A percentile compares a stretch with the other conserved stretches of the same genome.
These are phyloP conservation scores for Ailanthus altissimus DNA, from an alignment of 345 rosid species.

Conservation along the genomic window DNA sequence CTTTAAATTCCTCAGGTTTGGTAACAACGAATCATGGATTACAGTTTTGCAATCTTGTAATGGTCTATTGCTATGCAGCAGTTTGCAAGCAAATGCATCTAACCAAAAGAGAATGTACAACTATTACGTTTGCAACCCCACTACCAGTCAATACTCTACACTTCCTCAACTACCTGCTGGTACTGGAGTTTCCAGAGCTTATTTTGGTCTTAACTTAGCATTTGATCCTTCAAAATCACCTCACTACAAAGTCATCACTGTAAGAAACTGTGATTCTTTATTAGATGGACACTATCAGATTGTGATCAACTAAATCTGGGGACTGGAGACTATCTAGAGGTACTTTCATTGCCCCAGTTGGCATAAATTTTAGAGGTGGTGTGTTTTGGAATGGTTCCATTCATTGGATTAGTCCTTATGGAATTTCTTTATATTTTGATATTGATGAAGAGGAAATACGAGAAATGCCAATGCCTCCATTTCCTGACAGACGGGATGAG, in stretches of 20 bases:
- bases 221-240: constrained; percentile 46
- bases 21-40: background rate
- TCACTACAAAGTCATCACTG: constrained; percentile 38
- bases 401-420: no score
- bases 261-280: background rate
- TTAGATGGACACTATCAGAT: constrained; percentile 23
- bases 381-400: no score
- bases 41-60: background rate
- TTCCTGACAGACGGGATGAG: no score
- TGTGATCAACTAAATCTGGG: no score
- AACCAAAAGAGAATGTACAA: background rate
- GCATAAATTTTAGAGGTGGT: no score
- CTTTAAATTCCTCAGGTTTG: background rate
- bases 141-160: constrained; percentile 31
- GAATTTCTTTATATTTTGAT: no score
- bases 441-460: no score
- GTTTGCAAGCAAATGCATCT: background rate
- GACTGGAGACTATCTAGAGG: no score
- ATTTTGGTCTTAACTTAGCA: constrained; percentile 33
- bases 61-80: background rate
- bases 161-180: constrained; percentile 21
- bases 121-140: constrained; percentile 45
- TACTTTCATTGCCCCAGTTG: no score
- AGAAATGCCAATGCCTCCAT: no score
- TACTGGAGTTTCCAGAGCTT: background rate